Conservation (phyloP, 2,329 filamentous ascomycete species). For the Fusarium decemcellulare region DNA sequence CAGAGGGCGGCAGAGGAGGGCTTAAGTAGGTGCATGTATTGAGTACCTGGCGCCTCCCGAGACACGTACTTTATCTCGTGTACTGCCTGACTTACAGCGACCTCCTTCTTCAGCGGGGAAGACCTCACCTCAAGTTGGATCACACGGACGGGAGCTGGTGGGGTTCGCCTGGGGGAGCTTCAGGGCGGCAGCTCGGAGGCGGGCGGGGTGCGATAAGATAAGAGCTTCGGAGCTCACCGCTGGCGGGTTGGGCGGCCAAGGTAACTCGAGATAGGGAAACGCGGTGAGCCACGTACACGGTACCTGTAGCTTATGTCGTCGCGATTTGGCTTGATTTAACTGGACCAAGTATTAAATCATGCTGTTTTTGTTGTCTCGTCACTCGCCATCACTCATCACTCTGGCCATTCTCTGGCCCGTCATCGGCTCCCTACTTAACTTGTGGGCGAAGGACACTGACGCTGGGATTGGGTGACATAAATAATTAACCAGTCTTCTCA, state of each 20-base stretch:
- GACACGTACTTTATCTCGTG: constrained; percentile 32
- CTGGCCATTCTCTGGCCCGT: constrained; percentile 14
- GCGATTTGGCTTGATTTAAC: not conserved
- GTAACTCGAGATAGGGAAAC: constrained; percentile 15
- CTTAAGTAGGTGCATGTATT: constrained; percentile 37
- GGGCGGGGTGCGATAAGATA: constrained; percentile 49
- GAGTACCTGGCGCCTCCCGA: constrained; percentile 24
- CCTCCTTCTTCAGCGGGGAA: constrained; percentile 8
- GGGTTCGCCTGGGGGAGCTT: constrained; percentile 33
- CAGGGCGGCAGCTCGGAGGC: constrained; percentile 36
- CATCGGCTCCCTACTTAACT: constrained; percentile 9
- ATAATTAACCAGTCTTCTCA: too few species aligned
- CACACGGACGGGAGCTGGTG: constrained; percentile 37
- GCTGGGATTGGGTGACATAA: too few species aligned
- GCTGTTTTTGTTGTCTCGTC: constrained; percentile 5
- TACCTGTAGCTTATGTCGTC: not conserved
- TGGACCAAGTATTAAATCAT: constrained; percentile 10
- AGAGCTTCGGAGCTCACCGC: constrained; percentile 48
- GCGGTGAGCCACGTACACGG: constrained; percentile 24
- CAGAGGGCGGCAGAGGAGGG: constrained; percentile 6
- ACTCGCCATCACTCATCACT: not conserved
- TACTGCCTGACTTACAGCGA: constrained; percentile 36
- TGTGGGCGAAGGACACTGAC: too few species aligned
- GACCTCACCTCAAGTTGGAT: constrained; percentile 19
- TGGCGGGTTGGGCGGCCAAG: not conserved